phyloP scores from a whole-genome alignment of 2,329 filamentous ascomycete genomes.

The Pestalotiopsis sp. region DNA sequence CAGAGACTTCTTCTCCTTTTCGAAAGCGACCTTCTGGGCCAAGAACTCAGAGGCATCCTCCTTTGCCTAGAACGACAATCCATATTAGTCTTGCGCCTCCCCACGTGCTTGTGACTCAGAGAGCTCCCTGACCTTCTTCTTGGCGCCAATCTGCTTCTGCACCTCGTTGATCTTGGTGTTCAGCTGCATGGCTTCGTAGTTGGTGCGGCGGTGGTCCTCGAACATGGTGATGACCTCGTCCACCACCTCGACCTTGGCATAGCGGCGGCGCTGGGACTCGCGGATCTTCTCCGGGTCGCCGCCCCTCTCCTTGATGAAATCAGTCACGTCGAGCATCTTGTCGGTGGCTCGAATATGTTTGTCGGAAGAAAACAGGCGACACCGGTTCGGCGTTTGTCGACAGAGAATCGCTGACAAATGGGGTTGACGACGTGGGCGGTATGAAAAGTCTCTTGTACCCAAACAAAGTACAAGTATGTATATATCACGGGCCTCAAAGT shows the following conservation, averaged over 20 bases:
- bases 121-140: slow-evolving; percentile 72
- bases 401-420: background rate
- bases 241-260: slow-evolving; percentile 79
- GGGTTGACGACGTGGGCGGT: background rate
- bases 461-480: background rate
- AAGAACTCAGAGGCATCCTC: slow-evolving; percentile 83
- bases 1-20: slow-evolving; percentile 80
- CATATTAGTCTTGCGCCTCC: background rate
- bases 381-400: background rate
- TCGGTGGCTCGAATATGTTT: background rate
- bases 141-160: slow-evolving; percentile 86
- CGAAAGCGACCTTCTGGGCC: slow-evolving; percentile 74
- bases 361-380: background rate
- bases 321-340: slow-evolving; percentile 73
- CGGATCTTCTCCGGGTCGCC: slow-evolving; percentile 90
- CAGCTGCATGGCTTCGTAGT: slow-evolving; percentile 79
- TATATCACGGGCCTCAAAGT: background rate
- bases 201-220: slow-evolving; percentile 80
- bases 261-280: slow-evolving; percentile 84
- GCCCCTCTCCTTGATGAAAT: slow-evolving; percentile 84
- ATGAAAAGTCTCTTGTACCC: background rate
- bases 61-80: slow-evolving; percentile 61
- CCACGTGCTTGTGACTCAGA: background rate
- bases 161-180: slow-evolving; percentile 84
- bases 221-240: slow-evolving; percentile 89